Evolutionary conservation across 768 basidiomycete genomes (phyloP), one percentile per base, ranked within the genome.

Genomic region (Macrolepiota albuminosa): DNA sequence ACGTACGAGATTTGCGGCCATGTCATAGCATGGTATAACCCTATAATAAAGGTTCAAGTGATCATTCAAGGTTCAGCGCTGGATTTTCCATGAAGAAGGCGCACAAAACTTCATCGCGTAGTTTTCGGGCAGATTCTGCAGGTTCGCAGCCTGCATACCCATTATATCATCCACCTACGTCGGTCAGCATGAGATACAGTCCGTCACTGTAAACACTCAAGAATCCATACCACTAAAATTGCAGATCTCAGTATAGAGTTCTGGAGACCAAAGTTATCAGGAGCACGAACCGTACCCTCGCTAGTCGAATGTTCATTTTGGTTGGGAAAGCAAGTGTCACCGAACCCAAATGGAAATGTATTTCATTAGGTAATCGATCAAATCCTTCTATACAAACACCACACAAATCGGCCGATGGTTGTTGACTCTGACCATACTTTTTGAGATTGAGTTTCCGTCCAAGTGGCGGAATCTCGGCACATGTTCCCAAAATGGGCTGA

Each of bases 1-100:
- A 98, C 93, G 66, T 90, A 96, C 8, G 93, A 95, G 21, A 97
- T 81, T 61, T 93, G 87, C 0, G 95, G 94, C 95, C 95, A 98
- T 6, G 92, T 93, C 75, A 95, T 78, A 8, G 84, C 81, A 68
- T 95, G 94, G 71, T 93, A 95, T 52, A 95, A 82, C 78, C 94
- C 94, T 95, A 65, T 16, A 50, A 29, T 31, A 16, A n/a, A 14
- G 18, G 13, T 37, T 0, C 6, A 3, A 53, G 8, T 11, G 3
- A 46, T 6, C 45, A 11, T 9, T 31, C 2, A 6, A 2, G 7
- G 14, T 5, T 14, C 6, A 36, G 50, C 6, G 14, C 26, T 9
- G 16, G 24, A 9, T 1, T 1, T 21, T 48, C 29, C 24, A 16
- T 54, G 26, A 50, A 39, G 24, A 7, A 37, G 43, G 73, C 83